These are phyloP conservation scores for Scenedesmus sp. DNA, from an alignment of 163 green algal genomes.

Conservation along the genomic window DNA sequence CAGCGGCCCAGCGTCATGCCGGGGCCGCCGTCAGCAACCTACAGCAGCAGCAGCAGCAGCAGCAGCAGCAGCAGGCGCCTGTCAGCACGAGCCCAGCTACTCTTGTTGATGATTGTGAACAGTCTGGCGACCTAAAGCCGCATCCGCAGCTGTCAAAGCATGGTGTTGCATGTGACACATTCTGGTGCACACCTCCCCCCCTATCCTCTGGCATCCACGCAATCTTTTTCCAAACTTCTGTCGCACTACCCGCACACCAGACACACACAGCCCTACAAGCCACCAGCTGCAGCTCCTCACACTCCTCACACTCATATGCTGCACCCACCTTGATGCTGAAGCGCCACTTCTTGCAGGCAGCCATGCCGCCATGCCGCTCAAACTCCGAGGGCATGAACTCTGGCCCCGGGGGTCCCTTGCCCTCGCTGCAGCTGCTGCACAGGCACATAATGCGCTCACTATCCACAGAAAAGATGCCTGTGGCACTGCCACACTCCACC, in stretches of 20 bases:
- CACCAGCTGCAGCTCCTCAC: conserved; percentile 14
- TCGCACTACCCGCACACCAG: no score
- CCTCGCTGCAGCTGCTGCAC: conserved; percentile 24
- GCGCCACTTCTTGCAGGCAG: conserved; percentile 79
- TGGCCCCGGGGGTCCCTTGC: conserved; percentile 16
- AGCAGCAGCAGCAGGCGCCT: neutral
- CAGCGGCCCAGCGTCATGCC: conserved; percentile 57
- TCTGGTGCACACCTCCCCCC: neutral
- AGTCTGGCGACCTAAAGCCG: no score
- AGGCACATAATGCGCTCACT: conserved; percentile 43
- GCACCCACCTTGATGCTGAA: conserved; percentile 51
- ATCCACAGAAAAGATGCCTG: conserved; percentile 41
- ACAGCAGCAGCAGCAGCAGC: neutral
- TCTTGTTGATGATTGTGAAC: no score
- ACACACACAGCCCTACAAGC: no score
- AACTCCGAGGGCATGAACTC: conserved; percentile 76
- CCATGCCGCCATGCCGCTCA: conserved; percentile 79
- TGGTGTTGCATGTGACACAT: neutral
- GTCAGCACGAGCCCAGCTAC: no score
- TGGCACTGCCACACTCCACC: conserved; percentile 40
- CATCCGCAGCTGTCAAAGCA: no score
- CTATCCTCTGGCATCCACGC: no score
- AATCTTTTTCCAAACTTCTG: no score
- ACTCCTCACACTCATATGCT: neutral
- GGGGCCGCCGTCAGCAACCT: conserved; percentile 32